Percentiles rank a stretch among this genome's conserved stretches.
Conservation (phyloP, 116 monocot species). For the Iris pallida region DNA sequence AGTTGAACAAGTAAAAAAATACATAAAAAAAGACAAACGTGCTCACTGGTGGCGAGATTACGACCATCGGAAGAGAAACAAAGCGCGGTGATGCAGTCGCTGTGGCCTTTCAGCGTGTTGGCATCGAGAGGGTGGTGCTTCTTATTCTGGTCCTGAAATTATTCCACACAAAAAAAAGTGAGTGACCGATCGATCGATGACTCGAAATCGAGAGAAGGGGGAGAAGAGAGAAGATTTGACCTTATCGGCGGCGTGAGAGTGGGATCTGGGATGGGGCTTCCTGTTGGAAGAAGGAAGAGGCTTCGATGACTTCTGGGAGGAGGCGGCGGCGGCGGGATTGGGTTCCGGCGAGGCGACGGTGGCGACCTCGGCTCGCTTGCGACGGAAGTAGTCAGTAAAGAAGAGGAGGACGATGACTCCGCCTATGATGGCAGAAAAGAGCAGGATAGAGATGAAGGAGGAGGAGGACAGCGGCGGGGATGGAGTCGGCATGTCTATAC, state of each 20-base stretch:
- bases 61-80: slow-evolving; percentile 68
- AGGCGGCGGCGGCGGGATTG: slow-evolving; percentile 4
- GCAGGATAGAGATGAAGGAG: slow-evolving; percentile 3
- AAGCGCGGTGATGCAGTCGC: slow-evolving; percentile 55
- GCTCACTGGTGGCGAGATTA: slow-evolving; percentile 68
- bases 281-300: slow-evolving; percentile 17
- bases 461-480: slow-evolving; percentile 16
- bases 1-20: no score
- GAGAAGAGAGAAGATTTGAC: no score
- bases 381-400: slow-evolving; percentile 80
- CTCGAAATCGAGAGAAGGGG: slow-evolving; percentile 25
- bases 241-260: slow-evolving; percentile 47
- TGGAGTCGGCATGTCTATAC: slow-evolving; percentile 17
- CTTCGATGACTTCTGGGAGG: slow-evolving; percentile 22
- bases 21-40: no score
- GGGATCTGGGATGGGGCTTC: slow-evolving; percentile 37
- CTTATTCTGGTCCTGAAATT: slow-evolving; percentile 56
- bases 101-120: slow-evolving; percentile 77
- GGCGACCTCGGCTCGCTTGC: slow-evolving; percentile 63
- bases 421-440: slow-evolving; percentile 60
- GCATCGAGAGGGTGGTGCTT: slow-evolving; percentile 74
- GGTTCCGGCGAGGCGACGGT: slow-evolving; percentile 30
- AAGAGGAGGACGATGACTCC: slow-evolving; percentile 60
- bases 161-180: no score
- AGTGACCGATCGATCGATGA: no score